Base-by-base conservation (phyloP, 768 basidiomycete genomes). In the Cystofilobasidium capitatum region DNA sequence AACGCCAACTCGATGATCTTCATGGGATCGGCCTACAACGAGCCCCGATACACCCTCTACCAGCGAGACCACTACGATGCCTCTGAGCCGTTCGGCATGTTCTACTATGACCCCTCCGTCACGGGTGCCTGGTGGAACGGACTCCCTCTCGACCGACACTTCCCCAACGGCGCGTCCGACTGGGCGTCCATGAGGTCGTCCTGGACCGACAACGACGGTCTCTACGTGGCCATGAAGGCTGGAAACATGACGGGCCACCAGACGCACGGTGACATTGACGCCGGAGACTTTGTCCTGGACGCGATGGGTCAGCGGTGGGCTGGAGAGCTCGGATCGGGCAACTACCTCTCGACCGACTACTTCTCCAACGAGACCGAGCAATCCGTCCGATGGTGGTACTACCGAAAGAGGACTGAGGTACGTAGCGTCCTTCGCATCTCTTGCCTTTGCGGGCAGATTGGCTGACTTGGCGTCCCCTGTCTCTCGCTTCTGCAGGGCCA, bases 371-470 rank as follows among this genome's bases (percentile, higher is more conserved):
- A 89, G 66, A 45, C 77, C 0, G 91, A 94, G 76, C 78, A 80
- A 68, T 82, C 85, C 57, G 75, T 79, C 29, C 82, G 94, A 64
- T 98, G 92, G 93, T 73, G 83, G 70, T 98, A 96, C 80, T 99
- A 96, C 81, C 83, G 93, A 75, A 98, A 93, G 82, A 85, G 86
- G 79, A 96, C 94, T 5, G 91, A 94, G 78, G n/a, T n/a, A n/a
- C n/a, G n/a, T n/a, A n/a, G n/a, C n/a, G n/a, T n/a, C n/a, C n/a
- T n/a, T n/a, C n/a, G n/a, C n/a, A n/a, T n/a, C n/a, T n/a, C n/a
- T n/a, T n/a, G n/a, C n/a, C n/a, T n/a, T n/a, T n/a, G n/a, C n/a
- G n/a, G n/a, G n/a, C n/a, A n/a, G n/a, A n/a, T n/a, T n/a, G n/a
- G n/a, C n/a, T n/a, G n/a, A n/a, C n/a, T n/a, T n/a, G n/a, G n/a